These are phyloP conservation scores for Mycena vitilis DNA, from an alignment of 768 basidiomycete genomes.

Conservation along the genomic window DNA sequence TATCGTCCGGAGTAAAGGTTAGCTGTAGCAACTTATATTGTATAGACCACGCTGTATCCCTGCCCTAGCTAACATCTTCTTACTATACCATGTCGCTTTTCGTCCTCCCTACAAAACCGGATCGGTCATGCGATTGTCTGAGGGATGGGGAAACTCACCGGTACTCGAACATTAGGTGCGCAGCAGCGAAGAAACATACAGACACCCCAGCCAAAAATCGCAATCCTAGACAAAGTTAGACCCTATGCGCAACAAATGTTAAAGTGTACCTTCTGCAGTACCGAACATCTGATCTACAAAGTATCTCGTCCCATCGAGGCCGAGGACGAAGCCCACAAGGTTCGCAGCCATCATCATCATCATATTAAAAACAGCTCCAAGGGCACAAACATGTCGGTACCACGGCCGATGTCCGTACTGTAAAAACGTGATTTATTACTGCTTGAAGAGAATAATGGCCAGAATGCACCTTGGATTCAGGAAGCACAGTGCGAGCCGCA, in stretches of 20 bases:
- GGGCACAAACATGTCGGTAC: slow-evolving; percentile 89
- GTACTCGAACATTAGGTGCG: slow-evolving; percentile 97
- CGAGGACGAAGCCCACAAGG: slow-evolving; percentile 94
- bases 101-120: slow-evolving; percentile 25
- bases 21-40: slow-evolving; percentile 11
- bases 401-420: slow-evolving; percentile 78
- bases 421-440: neutral
- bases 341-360: slow-evolving; percentile 93
- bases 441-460: neutral
- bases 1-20: slow-evolving; percentile 21
- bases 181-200: slow-evolving; percentile 79
- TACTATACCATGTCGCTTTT: slow-evolving; percentile 35
- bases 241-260: neutral
- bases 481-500: slow-evolving; percentile 67
- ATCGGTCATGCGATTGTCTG: slow-evolving; percentile 1
- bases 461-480: slow-evolving; percentile 68
- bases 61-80: slow-evolving; percentile 23
- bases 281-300: slow-evolving; percentile 72
- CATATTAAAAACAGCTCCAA: slow-evolving; percentile 87
- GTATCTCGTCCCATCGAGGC: slow-evolving; percentile 80
- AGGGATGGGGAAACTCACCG: slow-evolving; percentile 60
- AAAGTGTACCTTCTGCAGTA: slow-evolving; percentile 69
- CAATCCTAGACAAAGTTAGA: slow-evolving; percentile 57
- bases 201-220: slow-evolving; percentile 72
- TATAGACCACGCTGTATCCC: neutral